Conservation (phyloP, 495 filamentous ascomycete genomes). For the Podospora didyma region DNA sequence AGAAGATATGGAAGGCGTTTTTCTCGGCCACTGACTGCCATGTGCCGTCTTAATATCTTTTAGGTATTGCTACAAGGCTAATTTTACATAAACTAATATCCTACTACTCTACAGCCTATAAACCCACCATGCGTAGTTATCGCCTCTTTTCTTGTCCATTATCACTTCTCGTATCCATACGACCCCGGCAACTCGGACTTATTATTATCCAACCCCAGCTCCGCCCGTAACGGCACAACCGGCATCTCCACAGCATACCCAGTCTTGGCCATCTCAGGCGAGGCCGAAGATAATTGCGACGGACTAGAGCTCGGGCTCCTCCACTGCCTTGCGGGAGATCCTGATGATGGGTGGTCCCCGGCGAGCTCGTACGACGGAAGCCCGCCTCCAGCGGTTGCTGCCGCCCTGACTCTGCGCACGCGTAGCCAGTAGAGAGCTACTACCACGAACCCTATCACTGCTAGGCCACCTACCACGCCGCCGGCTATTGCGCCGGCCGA, state of each 20-base stretch:
- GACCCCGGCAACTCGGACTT: neutral
- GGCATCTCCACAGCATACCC: neutral
- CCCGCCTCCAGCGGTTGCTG: neutral
- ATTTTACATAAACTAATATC: neutral
- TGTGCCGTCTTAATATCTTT: neutral
- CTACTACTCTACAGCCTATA: neutral
- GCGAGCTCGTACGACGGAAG: neutral
- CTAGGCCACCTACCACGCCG: slow-evolving; percentile 5
- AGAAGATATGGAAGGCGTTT: neutral
- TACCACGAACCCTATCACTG: neutral
- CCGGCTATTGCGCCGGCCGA: slow-evolving; percentile 3
- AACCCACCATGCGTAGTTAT: neutral
- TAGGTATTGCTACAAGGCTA: neutral
- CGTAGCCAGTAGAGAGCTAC: neutral
- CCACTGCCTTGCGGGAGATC: neutral
- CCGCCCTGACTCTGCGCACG: neutral
- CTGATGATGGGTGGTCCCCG: neutral
- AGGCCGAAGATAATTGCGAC: neutral
- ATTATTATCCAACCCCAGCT: neutral
- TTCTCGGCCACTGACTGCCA: neutral
- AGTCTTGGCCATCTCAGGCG: neutral
- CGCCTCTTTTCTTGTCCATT: neutral
- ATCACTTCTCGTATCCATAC: neutral
- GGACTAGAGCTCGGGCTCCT: neutral
- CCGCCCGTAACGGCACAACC: neutral